Evolutionary conservation across 164 flowering plant species (phyloP).

Genomic region (Taxillus chinensis): DNA sequence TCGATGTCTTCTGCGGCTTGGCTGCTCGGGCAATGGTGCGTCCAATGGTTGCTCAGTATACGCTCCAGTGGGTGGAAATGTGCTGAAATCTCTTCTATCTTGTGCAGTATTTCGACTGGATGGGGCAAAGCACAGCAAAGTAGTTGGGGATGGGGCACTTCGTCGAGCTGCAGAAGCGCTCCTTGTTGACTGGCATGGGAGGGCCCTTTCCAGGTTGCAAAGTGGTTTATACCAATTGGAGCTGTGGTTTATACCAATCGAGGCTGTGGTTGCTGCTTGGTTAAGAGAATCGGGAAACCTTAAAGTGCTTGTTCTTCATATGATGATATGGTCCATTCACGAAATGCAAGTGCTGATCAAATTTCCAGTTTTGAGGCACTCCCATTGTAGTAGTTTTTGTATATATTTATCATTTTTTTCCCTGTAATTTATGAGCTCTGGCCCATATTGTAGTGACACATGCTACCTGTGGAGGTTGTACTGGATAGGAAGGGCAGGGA

Average conservation of each 20-base stretch:
- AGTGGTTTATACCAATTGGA: conserved; percentile 45
- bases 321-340: conserved; percentile 45
- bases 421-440: no score
- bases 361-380: conserved; percentile 23
- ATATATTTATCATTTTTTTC: not conserved
- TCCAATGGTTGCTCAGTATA: conserved; percentile 76
- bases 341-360: conserved; percentile 17
- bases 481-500: no score
- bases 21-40: conserved; percentile 99
- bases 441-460: no score
- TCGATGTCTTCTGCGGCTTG: conserved; percentile 94
- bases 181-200: conserved; percentile 58
- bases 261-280: conserved; percentile 81
- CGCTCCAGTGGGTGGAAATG: conserved; percentile 24
- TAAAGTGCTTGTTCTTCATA: conserved; percentile 60
- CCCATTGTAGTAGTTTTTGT: conserved; percentile 21
- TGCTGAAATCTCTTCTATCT: not conserved
- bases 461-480: no score
- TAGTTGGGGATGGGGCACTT: conserved; percentile 78
- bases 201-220: conserved; percentile 85
- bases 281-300: conserved; percentile 67
- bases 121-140: conserved; percentile 99
- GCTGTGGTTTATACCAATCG: conserved; percentile 69
- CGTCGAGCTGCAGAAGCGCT: conserved; percentile 71
- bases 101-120: conserved; percentile 83